These are phyloP conservation scores for Mycena vulgaris DNA, from an alignment of 768 basidiomycete species.

Conservation along the genomic window DNA sequence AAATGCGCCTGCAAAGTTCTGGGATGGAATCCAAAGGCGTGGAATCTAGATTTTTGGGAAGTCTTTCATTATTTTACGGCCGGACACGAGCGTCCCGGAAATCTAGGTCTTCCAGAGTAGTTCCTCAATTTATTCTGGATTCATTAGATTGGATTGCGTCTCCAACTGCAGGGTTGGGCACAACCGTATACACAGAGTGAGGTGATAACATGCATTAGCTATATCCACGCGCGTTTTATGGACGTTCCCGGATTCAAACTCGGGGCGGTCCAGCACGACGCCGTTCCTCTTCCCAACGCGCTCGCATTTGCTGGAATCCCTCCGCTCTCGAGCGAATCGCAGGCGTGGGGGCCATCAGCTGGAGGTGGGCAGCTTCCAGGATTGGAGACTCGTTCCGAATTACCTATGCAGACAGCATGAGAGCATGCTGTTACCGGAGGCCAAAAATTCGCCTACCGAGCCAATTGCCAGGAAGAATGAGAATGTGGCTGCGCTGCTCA, in stretches of 20 bases:
- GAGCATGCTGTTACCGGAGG: conserved; percentile 8
- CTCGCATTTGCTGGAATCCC: conserved; percentile 78
- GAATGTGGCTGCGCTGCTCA: conserved; percentile 97
- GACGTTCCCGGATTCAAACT: not conserved
- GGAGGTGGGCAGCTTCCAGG: conserved; percentile 72
- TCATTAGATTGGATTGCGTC: not conserved
- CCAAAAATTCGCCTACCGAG: conserved; percentile 69
- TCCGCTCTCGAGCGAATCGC: conserved; percentile 74
- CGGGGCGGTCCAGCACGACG: conserved; percentile 42
- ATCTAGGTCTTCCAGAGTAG: too few relatives aligned
- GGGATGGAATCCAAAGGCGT: too few relatives aligned
- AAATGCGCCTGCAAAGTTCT: too few relatives aligned
- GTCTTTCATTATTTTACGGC: too few relatives aligned
- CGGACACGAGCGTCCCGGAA: too few relatives aligned
- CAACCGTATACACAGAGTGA: not conserved
- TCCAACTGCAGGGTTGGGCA: not conserved
- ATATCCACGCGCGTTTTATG: not conserved
- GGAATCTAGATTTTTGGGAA: too few relatives aligned
- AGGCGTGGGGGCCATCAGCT: conserved; percentile 66
- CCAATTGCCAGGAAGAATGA: conserved; percentile 97
- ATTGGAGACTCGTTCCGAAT: conserved; percentile 82
- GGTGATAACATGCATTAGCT: not conserved
- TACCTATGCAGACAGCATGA: conserved; percentile 66
- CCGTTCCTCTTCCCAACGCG: conserved; percentile 82
- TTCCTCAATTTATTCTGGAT: not conserved